These are phyloP conservation scores for Trametopsis cervina DNA, from an alignment of 768 basidiomycete genomes.

Conservation along the genomic window DNA sequence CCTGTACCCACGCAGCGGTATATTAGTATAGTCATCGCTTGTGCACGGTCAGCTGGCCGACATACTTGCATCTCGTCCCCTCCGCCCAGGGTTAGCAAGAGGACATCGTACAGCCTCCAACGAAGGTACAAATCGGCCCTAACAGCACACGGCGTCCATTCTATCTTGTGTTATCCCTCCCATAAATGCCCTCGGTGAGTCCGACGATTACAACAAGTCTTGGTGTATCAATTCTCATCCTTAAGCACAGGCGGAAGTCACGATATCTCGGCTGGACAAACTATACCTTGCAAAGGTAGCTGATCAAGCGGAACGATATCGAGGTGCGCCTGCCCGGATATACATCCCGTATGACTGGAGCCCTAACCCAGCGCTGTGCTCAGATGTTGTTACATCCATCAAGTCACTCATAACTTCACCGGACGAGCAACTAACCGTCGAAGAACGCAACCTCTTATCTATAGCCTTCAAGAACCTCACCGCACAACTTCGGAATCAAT, in stretches of 20 bases:
- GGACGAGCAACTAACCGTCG: constrained; percentile 64
- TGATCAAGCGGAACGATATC: constrained; percentile 84
- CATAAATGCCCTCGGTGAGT: background rate
- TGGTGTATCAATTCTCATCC: background rate
- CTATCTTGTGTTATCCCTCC: background rate
- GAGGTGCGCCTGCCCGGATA: constrained; percentile 42
- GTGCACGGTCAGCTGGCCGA: no score
- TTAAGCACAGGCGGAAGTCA: constrained; percentile 10
- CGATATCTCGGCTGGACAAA: constrained; percentile 28
- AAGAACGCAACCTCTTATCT: constrained; percentile 85
- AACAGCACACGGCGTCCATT: background rate
- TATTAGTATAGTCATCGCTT: no score
- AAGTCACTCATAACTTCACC: constrained; percentile 65
- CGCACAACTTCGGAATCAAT: constrained; percentile 74
- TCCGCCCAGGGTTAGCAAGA: constrained; percentile 1
- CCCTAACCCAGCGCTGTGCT: constrained; percentile 10
- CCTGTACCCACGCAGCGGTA: background rate
- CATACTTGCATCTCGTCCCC: background rate
- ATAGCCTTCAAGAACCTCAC: constrained; percentile 91
- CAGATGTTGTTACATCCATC: constrained; percentile 75
- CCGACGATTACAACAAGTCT: background rate
- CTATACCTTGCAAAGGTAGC: constrained; percentile 73
- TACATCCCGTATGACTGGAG: background rate
- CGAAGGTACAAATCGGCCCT: no score
- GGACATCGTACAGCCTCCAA: background rate